These are phyloP conservation scores for Zygosaccharomyces rouxii DNA, from an alignment of 805 yeast species.

Conservation along the genomic window DNA sequence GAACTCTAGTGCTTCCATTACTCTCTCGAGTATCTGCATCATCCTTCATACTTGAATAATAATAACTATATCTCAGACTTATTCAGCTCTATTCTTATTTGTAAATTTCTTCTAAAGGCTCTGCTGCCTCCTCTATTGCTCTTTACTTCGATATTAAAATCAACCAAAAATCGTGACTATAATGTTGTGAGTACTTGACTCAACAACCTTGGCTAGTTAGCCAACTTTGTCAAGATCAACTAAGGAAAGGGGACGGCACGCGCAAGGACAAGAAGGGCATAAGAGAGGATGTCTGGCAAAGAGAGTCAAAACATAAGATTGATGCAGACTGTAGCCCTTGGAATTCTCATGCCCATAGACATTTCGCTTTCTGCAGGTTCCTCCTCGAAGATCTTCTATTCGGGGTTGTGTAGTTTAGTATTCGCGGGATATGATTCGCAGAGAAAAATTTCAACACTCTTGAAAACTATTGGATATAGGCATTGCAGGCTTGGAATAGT, in stretches of 20 bases:
- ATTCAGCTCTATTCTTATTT: background rate
- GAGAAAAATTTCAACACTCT: background rate
- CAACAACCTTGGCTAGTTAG: background rate
- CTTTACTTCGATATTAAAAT: background rate
- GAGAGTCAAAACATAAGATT: background rate
- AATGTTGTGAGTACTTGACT: background rate
- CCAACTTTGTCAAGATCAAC: background rate
- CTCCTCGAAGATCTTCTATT: background rate
- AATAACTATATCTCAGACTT: background rate
- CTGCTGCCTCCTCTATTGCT: background rate
- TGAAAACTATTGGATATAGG: background rate
- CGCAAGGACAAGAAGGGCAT: background rate
- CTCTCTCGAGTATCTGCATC: slow-evolving; percentile 8
- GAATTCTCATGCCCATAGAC: too few relatives aligned
- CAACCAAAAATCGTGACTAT: background rate
- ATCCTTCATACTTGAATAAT: background rate
- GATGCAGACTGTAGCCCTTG: too few relatives aligned
- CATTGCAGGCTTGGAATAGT: background rate
- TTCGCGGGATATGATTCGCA: background rate
- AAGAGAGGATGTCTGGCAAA: background rate
- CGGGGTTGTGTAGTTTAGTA: background rate
- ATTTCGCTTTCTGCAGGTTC: background rate
- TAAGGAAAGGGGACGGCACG: background rate
- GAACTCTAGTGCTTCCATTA: slow-evolving; percentile 11
- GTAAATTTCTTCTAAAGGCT: too few relatives aligned